Evolutionary conservation across 768 basidiomycete species (phyloP), one percentile per base, ranked within the genome.

Genomic region (Auriculariales sp.): DNA sequence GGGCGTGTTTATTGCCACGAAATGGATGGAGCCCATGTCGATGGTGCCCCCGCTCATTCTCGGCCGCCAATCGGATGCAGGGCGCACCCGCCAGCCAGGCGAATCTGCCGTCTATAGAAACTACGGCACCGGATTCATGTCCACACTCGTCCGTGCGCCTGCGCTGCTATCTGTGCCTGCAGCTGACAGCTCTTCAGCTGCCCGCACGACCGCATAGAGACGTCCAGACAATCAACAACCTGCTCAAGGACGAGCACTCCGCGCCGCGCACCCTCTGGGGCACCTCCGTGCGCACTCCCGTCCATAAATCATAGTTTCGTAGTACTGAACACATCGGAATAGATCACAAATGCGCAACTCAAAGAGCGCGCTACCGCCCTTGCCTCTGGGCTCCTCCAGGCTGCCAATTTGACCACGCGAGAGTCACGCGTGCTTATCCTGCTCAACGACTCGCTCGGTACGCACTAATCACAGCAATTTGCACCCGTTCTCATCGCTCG

Each of bases 21-120:
- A 54, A 39, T 46, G 53, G 36, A 15, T 53, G 17, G 15, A 49
- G 33, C 50, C 57, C 27, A 34, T 45, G 28, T 47, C 55, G 32
- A 75, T 93, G 35, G 90, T 93, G 0, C 92, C 95, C 59, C 92
- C 92, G n/a, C 84, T 97, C 55, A 72, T 94, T 7, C 74, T 97
- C 1, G 91, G 92, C 5, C 71, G 90, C 46, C 92, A 97, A 71
- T 89, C 88, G 57, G 93, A 95, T 62, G 83, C 83, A 25, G 81
- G 80, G 11, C 73, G 81, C 46, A 87, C 92, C 3, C 71, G 92
- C 48, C 81, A 87, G 58, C 73, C 83, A 11, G 71, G 75, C 6
- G 85, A 93, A 66, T 91, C 87, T 57, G 87, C 89, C 0, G 70
- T 92, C 14, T 94, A 93, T 63, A 77, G 93, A 58, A 90, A 87